Conservation (phyloP, 306 rosid genomes). For the Lathyrus oleraceus region DNA sequence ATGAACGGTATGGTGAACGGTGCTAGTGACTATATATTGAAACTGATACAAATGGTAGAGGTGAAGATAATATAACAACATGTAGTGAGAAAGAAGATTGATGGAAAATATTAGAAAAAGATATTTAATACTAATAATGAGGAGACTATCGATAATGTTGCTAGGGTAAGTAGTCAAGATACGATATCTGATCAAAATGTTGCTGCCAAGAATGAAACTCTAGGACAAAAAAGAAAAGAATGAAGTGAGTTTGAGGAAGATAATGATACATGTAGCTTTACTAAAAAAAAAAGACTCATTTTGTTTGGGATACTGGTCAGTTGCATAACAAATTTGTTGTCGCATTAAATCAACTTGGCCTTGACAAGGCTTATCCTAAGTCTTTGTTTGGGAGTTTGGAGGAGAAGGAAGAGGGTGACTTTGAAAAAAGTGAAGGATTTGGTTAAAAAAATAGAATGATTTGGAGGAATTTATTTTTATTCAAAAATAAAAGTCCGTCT, state of each 20-base stretch:
- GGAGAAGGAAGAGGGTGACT: too few species aligned
- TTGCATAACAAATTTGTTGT: constrained; percentile 71
- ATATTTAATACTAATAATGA: too few species aligned
- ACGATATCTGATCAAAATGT: constrained; percentile 30
- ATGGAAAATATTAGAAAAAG: constrained; percentile 43
- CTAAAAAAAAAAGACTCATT: constrained; percentile 65
- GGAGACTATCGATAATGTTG: constrained; percentile 34
- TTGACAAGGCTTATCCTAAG: constrained; percentile 33
- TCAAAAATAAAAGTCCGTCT: too few species aligned
- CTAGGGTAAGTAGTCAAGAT: constrained; percentile 41
- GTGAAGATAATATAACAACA: constrained; percentile 87
- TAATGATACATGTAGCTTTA: constrained; percentile 54
- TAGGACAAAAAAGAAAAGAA: constrained; percentile 57
- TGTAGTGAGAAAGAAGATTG: constrained; percentile 64
- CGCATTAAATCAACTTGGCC: constrained; percentile 67
- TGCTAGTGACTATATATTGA: constrained; percentile 80
- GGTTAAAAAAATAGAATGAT: too few species aligned
- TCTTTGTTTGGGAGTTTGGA: too few species aligned
- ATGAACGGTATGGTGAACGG: constrained; percentile 85
- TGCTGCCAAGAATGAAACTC: constrained; percentile 39
- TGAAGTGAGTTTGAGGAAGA: constrained; percentile 54
- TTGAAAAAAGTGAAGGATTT: too few species aligned
- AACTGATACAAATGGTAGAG: constrained; percentile 77
- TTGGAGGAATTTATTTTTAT: too few species aligned
- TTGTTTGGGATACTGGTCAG: constrained; percentile 73